A percentile compares a stretch with the other conserved stretches of the same genome.
phyloP scores from a whole-genome alignment of 2,329 filamentous ascomycete genomes.

The Magnaporthiopsis rhizophila region DNA sequence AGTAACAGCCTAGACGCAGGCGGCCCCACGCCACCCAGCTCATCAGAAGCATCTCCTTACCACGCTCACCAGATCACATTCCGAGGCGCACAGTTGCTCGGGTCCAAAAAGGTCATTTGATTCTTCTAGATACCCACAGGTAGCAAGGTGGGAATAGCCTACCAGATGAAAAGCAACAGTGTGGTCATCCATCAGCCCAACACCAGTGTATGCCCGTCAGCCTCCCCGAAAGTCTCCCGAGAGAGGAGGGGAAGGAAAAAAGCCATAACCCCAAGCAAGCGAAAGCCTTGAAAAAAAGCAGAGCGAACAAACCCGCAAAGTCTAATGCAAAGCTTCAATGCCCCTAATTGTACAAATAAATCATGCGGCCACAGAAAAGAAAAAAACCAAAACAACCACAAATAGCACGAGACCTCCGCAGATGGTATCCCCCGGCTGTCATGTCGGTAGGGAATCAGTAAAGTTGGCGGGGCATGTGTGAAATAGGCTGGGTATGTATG shows the following conservation, averaged over 20 bases:
- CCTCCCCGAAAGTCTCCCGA: not conserved
- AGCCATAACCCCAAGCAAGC: not conserved
- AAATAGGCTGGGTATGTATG: not conserved
- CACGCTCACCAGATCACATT: not conserved
- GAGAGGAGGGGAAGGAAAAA: not conserved
- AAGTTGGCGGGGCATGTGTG: not conserved
- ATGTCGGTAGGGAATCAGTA: not conserved
- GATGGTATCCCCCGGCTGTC: not conserved
- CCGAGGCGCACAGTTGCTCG: not conserved
- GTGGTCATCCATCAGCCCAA: not conserved
- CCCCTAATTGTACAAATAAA: not conserved
- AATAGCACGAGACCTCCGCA: not conserved
- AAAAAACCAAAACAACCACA: not conserved
- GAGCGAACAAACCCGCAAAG: not conserved
- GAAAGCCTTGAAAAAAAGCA: not conserved
- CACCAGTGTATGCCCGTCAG: not conserved
- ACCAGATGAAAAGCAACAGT: not conserved
- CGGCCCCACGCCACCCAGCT: too few species aligned
- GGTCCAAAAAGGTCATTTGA: not conserved
- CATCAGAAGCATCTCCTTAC: too few species aligned
- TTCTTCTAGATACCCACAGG: not conserved
- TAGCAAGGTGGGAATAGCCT: not conserved
- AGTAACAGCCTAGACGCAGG: too few species aligned
- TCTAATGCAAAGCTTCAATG: not conserved
- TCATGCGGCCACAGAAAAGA: not conserved